phyloP scores from a whole-genome alignment of 495 filamentous ascomycete genomes.

The Friedmanniomyces simplex region DNA sequence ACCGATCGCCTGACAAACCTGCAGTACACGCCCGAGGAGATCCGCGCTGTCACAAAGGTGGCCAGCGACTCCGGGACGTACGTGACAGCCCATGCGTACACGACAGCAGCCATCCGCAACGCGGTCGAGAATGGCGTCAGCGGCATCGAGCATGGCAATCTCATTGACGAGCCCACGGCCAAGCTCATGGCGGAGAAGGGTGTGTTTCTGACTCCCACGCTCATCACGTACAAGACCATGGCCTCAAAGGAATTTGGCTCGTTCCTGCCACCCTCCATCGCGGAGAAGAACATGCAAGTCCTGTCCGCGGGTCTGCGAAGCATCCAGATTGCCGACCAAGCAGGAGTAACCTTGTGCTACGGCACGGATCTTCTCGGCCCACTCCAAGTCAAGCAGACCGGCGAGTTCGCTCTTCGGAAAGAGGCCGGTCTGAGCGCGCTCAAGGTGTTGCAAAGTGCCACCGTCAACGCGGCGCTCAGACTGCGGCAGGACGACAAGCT shows the following conservation, averaged over 20 bases:
- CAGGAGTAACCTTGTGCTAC: constrained; percentile 45
- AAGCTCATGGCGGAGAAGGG: constrained; percentile 37
- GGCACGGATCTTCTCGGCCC: constrained; percentile 46
- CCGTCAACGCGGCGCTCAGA: constrained; percentile 41
- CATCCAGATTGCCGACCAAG: constrained; percentile 37
- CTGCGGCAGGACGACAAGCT: constrained; percentile 35
- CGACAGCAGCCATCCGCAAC: constrained; percentile 39
- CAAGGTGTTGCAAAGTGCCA: constrained; percentile 42
- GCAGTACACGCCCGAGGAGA: constrained; percentile 45
- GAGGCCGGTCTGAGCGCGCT: constrained; percentile 33
- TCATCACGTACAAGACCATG: constrained; percentile 44
- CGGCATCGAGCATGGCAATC: constrained; percentile 49
- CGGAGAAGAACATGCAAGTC: constrained; percentile 39
- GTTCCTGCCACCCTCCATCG: constrained; percentile 35
- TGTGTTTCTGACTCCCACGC: constrained; percentile 43
- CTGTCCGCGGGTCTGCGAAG: constrained; percentile 36
- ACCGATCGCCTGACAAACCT: constrained; percentile 40
- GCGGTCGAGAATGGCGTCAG: constrained; percentile 45
- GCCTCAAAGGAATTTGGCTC: constrained; percentile 33
- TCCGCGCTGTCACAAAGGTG: constrained; percentile 39
- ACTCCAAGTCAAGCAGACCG: constrained; percentile 37
- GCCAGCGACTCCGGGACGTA: constrained; percentile 40
- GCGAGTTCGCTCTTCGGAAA: constrained; percentile 40
- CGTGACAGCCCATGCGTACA: constrained; percentile 49
- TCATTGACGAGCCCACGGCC: constrained; percentile 42